Evolutionary conservation across 352 stramenopile species (phyloP).

Genomic region (Plasmopara viticola): DNA sequence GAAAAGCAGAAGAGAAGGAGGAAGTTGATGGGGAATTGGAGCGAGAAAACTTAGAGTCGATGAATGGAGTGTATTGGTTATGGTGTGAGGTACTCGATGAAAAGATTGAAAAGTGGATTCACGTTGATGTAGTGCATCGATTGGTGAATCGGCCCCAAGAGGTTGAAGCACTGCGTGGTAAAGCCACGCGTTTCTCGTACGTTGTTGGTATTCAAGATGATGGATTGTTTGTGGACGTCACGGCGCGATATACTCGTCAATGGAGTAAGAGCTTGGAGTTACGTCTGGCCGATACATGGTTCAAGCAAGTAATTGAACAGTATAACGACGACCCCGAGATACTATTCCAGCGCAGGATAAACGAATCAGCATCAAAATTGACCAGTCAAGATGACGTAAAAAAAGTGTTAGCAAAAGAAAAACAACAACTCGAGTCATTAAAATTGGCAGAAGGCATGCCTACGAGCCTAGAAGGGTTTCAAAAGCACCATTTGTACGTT

Average conservation of each 20-base stretch:
- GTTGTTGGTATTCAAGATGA: constrained; percentile 50
- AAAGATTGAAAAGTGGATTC: constrained; percentile 43
- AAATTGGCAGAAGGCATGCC: constrained; percentile 66
- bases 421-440: constrained; percentile 20
- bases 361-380: neutral
- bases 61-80: constrained; percentile 33
- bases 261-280: constrained; percentile 59
- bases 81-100: constrained; percentile 70
- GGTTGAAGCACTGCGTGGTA: constrained; percentile 45
- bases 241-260: constrained; percentile 43
- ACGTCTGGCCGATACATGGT: constrained; percentile 55
- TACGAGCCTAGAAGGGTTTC: constrained; percentile 67
- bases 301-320: constrained; percentile 29
- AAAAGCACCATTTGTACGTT: constrained; percentile 73
- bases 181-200: constrained; percentile 49
- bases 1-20: neutral
- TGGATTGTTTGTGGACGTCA: constrained; percentile 52
- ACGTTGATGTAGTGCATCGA: constrained; percentile 46
- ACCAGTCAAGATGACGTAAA: constrained; percentile 10
- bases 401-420: constrained; percentile 27
- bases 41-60: neutral
- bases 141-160: constrained; percentile 42
- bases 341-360: neutral
- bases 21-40: constrained; percentile 15
- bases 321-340: constrained; percentile 28